phyloP scores from a whole-genome alignment of 768 basidiomycete genomes.

The Rhodotorula babjevae region DNA sequence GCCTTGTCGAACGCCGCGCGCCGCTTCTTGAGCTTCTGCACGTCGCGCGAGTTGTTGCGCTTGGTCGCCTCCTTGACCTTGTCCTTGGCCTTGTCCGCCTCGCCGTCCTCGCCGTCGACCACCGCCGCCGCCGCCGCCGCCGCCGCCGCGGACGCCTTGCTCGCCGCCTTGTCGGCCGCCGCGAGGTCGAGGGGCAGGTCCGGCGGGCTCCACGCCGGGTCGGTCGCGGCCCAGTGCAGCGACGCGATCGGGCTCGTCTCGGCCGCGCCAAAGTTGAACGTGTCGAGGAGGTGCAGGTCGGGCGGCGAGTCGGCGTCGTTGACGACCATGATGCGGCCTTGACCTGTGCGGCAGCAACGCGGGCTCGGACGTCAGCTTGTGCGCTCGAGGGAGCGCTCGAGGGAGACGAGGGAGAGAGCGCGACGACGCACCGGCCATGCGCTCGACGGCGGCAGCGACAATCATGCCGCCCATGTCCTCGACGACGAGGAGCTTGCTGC shows the following conservation, averaged over 20 bases:
- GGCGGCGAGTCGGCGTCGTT: constrained; percentile 89
- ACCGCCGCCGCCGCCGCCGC: too few relatives aligned
- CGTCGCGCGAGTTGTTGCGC: constrained; percentile 44
- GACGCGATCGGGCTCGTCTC: constrained; percentile 57
- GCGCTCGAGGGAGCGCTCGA: not conserved
- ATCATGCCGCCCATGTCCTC: constrained; percentile 89
- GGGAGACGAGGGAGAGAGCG: too few relatives aligned
- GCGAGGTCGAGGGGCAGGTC: constrained; percentile 36
- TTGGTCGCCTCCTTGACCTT: too few relatives aligned
- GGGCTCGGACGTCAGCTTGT: not conserved
- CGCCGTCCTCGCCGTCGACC: not conserved
- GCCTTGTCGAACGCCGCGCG: constrained; percentile 65
- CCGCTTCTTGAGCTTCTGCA: constrained; percentile 74
- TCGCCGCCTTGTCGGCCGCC: too few relatives aligned
- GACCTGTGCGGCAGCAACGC: constrained; percentile 51
- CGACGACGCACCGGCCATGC: constrained; percentile 66
- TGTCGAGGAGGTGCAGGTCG: constrained; percentile 70
- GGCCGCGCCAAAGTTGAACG: constrained; percentile 75
- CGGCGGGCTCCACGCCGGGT: constrained; percentile 70
- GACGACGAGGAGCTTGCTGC: constrained; percentile 78
- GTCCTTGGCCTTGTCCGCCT: constrained; percentile 47
- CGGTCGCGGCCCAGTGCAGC: constrained; percentile 86
- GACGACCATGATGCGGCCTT: constrained; percentile 75
- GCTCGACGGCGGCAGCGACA: constrained; percentile 74
- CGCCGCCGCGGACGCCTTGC: too few relatives aligned